Evolutionary conservation across 192 early-diverging fungal species (phyloP).

Genomic region (Coemansia nantahalensis): DNA sequence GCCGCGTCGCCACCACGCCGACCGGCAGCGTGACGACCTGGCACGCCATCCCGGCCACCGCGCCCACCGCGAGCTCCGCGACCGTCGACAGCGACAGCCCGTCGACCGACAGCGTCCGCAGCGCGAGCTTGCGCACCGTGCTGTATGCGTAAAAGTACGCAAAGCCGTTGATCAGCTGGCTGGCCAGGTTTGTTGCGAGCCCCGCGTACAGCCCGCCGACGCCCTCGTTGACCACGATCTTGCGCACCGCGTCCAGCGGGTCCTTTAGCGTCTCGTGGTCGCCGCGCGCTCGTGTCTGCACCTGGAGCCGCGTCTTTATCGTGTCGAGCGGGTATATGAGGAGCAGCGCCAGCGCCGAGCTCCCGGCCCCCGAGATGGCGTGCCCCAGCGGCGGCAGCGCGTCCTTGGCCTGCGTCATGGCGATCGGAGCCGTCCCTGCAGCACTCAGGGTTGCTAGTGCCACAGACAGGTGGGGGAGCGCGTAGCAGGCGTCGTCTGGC

Average conservation of each 20-base stretch:
- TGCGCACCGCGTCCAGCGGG: constrained; percentile 73
- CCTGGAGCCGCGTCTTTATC: constrained; percentile 96
- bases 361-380: constrained; percentile 86
- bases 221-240: constrained; percentile 84
- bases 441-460: not conserved
- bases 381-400: constrained; percentile 82
- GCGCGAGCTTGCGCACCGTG: constrained; percentile 60
- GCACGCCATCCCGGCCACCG: constrained; percentile 82
- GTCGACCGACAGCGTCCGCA: constrained; percentile 17
- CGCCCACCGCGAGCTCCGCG: constrained; percentile 86
- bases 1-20: constrained; percentile 90
- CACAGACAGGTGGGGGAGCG: not conserved
- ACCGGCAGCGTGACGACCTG: constrained; percentile 91
- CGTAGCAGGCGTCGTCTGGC: not conserved
- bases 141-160: constrained; percentile 86
- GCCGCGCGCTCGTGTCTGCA: constrained; percentile 65
- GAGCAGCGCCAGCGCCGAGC: constrained; percentile 87
- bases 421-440: too few species aligned
- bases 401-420: constrained; percentile 35
- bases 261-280: constrained; percentile 57
- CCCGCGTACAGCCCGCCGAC: constrained; percentile 86
- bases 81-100: constrained; percentile 69
- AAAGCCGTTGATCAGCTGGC: constrained; percentile 74
- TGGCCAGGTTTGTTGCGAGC: constrained; percentile 76
- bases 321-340: constrained; percentile 94